Base-by-base conservation (phyloP, 2,329 filamentous ascomycete species). In the Colletotrichum sp. region DNA sequence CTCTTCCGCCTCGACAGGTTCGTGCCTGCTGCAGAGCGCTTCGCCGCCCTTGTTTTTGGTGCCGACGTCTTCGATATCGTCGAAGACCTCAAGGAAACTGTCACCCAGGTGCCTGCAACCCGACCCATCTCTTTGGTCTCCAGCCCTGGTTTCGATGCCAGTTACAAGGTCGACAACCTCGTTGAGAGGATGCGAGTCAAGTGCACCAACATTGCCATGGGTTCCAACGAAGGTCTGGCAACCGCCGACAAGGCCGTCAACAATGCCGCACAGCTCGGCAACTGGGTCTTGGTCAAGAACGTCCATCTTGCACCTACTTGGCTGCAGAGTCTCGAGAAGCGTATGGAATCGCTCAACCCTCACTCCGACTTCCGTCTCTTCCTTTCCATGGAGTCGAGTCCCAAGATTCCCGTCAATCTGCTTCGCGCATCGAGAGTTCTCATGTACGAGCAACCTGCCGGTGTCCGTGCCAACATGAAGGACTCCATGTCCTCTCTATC, bases 201-300 rank as follows among this genome's bases (percentile, higher is more conserved):
- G 70, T 99, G 97, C 87, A 96, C 96, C 75, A 98, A 98, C 84
- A 98, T 99, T 82, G 97, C 97, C 80, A 99, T 99, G 97, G 97
- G 97, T 82, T 98, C 97, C 61, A 97, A 97, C 81, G 97, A 99
- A 88, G 95, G 96, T 83, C 89, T 97, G 21, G 93, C 96, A 73
- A 97, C 93, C 77, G 97, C 97, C 21, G 97, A 99, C 88, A 98
- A 98, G 85, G 97, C 97, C 34, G 96, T 99, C 82, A 94, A 92
- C 85, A 95, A 96, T 80, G 97, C 97, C 12, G 96, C 97, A 7
- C 95, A 97, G 73, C 94, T 93, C 18, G 97, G 97, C 79, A 95
- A 93, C 30, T 99, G 97, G 97, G 97, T 99, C 12, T 90, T 99
- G 76, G 93, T 99, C 90, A 99, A 99, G 91, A 99, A 99, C 87